Evolutionary conservation across 1,284 basidiomycete species (phyloP).

Genomic region (Gastroboletus turbinatus): DNA sequence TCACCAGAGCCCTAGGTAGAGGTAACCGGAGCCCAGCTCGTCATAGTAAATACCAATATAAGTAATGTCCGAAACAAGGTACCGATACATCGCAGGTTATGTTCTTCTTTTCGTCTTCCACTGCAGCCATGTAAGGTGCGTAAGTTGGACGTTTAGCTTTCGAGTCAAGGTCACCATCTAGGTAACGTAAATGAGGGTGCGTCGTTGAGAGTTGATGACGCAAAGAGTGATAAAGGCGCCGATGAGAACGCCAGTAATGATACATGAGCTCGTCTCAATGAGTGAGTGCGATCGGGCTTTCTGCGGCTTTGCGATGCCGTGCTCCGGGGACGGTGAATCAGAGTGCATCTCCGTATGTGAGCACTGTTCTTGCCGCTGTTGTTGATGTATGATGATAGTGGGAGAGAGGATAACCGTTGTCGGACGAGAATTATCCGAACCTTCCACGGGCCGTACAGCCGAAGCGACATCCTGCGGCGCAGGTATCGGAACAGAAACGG

Average conservation of each 20-base stretch:
- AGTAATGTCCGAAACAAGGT: conserved; percentile 16
- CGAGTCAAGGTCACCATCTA: conserved; percentile 7
- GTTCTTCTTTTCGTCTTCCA: conserved; percentile 1
- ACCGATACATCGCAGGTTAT: conserved; percentile 17
- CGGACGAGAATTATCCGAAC: conserved; percentile 1
- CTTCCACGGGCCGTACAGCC: conserved; percentile 2
- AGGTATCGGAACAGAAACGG: neutral
- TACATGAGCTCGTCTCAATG: conserved; percentile 47
- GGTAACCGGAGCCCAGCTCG: conserved; percentile 10
- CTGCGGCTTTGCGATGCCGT: conserved; percentile 12
- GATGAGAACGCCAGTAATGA: conserved; percentile 54
- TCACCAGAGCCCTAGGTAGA: neutral
- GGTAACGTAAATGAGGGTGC: conserved; percentile 45
- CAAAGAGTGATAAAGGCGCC: conserved; percentile 54
- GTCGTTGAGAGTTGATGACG: conserved; percentile 49
- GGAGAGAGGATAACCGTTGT: conserved; percentile 25
- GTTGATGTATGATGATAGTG: conserved; percentile 31
- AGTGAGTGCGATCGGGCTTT: conserved; percentile 32
- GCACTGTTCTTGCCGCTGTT: conserved; percentile 16
- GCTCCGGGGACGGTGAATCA: conserved; percentile 7
- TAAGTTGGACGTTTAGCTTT: neutral
- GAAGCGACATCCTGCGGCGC: conserved; percentile 3
- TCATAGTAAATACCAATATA: conserved; percentile 31
- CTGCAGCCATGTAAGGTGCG: neutral
- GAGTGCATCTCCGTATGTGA: conserved; percentile 7